Evolutionary conservation across 345 rosid genomes (phyloP).

Genomic region (Garcia nutans): DNA sequence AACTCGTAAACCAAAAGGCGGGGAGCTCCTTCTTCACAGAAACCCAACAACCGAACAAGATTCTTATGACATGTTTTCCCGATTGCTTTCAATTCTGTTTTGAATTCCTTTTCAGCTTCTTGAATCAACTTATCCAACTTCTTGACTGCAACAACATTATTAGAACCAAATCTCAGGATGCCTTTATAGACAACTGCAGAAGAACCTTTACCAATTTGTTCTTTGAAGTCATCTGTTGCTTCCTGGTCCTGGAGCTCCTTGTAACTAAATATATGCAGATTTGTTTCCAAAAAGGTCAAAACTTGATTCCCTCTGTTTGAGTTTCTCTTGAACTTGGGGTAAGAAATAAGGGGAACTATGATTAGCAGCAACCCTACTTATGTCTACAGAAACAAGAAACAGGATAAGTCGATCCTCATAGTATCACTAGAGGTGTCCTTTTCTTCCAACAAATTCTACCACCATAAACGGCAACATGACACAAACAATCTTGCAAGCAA

Average conservation of each 20-base stretch:
- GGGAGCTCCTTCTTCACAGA: conserved; percentile 16
- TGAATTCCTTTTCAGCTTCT: conserved; percentile 29
- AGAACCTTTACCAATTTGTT: conserved; percentile 39
- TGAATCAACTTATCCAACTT: conserved; percentile 25
- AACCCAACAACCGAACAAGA: conserved; percentile 21
- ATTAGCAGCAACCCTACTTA: neutral
- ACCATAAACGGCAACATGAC: conserved; percentile 27
- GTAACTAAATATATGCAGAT: conserved; percentile 23
- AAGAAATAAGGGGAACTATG: neutral
- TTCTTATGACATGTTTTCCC: conserved; percentile 25
- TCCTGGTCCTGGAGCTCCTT: conserved; percentile 18
- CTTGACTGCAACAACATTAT: conserved; percentile 25
- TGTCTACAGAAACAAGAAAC: no score
- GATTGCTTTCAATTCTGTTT: conserved; percentile 30
- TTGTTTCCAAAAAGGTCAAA: neutral
- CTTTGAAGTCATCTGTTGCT: conserved; percentile 30
- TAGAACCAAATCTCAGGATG: conserved; percentile 10
- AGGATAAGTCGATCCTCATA: no score
- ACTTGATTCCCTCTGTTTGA: no score
- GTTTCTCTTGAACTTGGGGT: neutral
- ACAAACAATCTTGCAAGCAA: conserved; percentile 40
- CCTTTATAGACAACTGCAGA: conserved; percentile 38
- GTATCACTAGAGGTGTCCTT: conserved; percentile 8
- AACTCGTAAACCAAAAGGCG: conserved; percentile 16
- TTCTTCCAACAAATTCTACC: conserved; percentile 9